Percentiles rank a stretch among this genome's conserved stretches.
phyloP scores from a whole-genome alignment of 1,284 basidiomycete species.

The Sanghuangporus baumii region DNA sequence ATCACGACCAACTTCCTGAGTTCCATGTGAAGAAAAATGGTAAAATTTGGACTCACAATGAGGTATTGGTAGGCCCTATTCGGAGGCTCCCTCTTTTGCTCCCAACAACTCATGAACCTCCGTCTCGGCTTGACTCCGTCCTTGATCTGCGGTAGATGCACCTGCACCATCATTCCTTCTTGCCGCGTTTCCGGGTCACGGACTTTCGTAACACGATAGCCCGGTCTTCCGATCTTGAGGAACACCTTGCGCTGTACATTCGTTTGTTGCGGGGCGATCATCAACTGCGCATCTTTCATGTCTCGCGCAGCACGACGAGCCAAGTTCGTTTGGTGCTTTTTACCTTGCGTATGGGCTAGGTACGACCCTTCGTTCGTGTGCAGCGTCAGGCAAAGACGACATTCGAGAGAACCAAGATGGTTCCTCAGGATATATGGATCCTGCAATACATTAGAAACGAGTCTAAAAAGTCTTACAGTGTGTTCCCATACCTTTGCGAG shows the following conservation, averaged over 20 bases:
- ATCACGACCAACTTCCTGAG: slow-evolving; percentile 10
- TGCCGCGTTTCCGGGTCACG: slow-evolving; percentile 73
- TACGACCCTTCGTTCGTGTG: slow-evolving; percentile 99
- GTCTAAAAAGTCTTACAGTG: not conserved
- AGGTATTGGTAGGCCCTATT: slow-evolving; percentile 97
- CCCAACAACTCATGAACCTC: slow-evolving; percentile 98
- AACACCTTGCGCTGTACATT: slow-evolving; percentile 88
- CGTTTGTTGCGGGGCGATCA: slow-evolving; percentile 73
- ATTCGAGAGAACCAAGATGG: slow-evolving; percentile 96
- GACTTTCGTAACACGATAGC: slow-evolving; percentile 89
- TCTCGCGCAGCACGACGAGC: slow-evolving; percentile 94
- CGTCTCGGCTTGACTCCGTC: slow-evolving; percentile 79
- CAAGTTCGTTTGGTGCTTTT: slow-evolving; percentile 99
- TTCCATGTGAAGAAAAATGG: slow-evolving; percentile 1
- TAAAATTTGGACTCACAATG: slow-evolving; percentile 55
- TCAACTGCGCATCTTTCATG: slow-evolving; percentile 86
- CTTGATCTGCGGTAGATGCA: slow-evolving; percentile 94
- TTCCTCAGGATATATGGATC: slow-evolving; percentile 99
- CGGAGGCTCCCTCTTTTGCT: slow-evolving; percentile 92
- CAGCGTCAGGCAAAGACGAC: slow-evolving; percentile 93
- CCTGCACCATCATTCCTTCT: slow-evolving; percentile 95
- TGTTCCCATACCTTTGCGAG: slow-evolving; percentile 68
- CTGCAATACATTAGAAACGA: slow-evolving; percentile 34
- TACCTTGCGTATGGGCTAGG: slow-evolving; percentile 98
- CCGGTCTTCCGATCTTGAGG: slow-evolving; percentile 95